Percentiles rank a stretch among this genome's conserved stretches.
Evolutionary conservation across 2,329 filamentous ascomycete genomes (phyloP).

Genomic region (Exophiala calicioides): DNA sequence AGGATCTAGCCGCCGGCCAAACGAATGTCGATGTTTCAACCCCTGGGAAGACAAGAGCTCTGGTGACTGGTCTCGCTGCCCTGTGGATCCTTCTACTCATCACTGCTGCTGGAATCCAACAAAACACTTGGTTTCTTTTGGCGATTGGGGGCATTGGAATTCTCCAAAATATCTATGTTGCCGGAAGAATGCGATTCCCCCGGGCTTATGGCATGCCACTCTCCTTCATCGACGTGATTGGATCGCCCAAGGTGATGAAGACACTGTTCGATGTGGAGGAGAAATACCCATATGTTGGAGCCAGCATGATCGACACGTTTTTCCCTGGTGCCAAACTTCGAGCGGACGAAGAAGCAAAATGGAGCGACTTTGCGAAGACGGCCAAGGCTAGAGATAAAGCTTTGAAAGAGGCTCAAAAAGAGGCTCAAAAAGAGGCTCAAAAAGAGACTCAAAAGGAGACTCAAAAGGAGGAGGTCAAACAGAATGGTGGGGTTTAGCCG

Average conservation of each 20-base stretch:
- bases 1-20: conserved; percentile 38
- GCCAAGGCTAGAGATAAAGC: background rate
- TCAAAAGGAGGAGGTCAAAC: too few relatives aligned
- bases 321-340: conserved; percentile 33
- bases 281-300: conserved; percentile 36
- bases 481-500: too few relatives aligned
- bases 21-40: conserved; percentile 18
- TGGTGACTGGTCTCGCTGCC: conserved; percentile 31
- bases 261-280: conserved; percentile 36
- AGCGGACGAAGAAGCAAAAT: conserved; percentile 12
- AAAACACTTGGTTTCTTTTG: conserved; percentile 41
- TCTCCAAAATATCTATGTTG: conserved; percentile 41
- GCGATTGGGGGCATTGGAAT: conserved; percentile 42
- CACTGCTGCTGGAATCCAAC: conserved; percentile 37
- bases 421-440: background rate
- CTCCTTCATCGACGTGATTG: conserved; percentile 32
- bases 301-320: conserved; percentile 36
- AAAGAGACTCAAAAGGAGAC: too few relatives aligned
- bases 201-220: conserved; percentile 37
- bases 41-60: conserved; percentile 23
- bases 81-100: conserved; percentile 43
- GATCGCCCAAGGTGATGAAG: conserved; percentile 37
- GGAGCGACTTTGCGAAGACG: conserved; percentile 8
- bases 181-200: conserved; percentile 34
- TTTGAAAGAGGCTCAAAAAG: background rate